A percentile compares a stretch with the other conserved stretches of the same genome.
These are phyloP conservation scores for Tephrocybe sp. DNA, from an alignment of 768 basidiomycete genomes.

Conservation along the genomic window DNA sequence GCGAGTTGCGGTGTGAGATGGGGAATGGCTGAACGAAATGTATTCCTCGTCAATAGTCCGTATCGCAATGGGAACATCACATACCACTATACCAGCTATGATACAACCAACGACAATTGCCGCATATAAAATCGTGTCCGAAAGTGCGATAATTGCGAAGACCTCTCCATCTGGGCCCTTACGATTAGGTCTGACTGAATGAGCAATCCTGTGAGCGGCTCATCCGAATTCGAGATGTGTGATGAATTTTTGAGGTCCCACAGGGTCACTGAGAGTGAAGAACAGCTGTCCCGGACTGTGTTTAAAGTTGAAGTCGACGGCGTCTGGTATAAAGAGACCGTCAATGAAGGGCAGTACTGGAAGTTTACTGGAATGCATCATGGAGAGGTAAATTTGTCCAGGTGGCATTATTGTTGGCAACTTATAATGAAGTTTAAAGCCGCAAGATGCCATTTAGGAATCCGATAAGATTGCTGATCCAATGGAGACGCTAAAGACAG, in stretches of 20 bases:
- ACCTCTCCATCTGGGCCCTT: conserved; percentile 20
- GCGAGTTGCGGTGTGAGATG: conserved; percentile 34
- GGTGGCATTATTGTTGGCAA: too few relatives aligned
- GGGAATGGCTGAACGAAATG: conserved; percentile 7
- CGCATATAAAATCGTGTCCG: conserved; percentile 31
- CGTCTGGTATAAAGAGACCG: too few relatives aligned
- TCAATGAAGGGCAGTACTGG: too few relatives aligned
- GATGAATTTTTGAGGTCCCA: conserved; percentile 19
- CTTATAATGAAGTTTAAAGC: too few relatives aligned
- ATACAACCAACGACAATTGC: conserved; percentile 32
- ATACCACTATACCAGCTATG: conserved; percentile 18
- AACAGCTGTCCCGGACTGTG: conserved; percentile 18
- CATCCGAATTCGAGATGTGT: conserved; percentile 37
- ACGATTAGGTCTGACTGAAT: conserved; percentile 28
- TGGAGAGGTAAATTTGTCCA: too few relatives aligned
- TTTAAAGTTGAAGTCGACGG: conserved; percentile 14
- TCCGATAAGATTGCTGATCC: too few relatives aligned
- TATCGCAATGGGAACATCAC: neutral
- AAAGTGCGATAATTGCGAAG: conserved; percentile 28
- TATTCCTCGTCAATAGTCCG: too few relatives aligned
- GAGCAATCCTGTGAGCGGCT: conserved; percentile 36
- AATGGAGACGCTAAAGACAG: too few relatives aligned
- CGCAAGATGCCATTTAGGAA: too few relatives aligned
- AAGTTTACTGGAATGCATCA: too few relatives aligned
- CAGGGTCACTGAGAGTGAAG: conserved; percentile 16